These are phyloP conservation scores for Saturnispora quitensis DNA, from an alignment of 805 yeast species.

Conservation along the genomic window DNA sequence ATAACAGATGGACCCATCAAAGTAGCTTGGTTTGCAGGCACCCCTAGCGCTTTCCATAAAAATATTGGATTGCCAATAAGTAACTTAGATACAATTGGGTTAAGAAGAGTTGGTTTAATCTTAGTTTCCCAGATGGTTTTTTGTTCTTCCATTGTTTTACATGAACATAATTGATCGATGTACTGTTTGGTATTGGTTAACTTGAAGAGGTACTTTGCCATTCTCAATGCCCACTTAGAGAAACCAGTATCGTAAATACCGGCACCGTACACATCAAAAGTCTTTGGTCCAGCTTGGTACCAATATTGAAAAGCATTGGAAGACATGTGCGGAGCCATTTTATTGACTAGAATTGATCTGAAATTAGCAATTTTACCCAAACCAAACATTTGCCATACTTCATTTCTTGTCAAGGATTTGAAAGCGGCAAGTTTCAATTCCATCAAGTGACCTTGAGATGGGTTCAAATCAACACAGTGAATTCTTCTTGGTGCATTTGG, in stretches of 20 bases:
- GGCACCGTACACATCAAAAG: conserved; percentile 44
- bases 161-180: conserved; percentile 46
- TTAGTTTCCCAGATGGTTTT: conserved; percentile 49
- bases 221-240: conserved; percentile 75
- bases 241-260: conserved; percentile 80
- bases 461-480: conserved; percentile 81
- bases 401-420: conserved; percentile 44
- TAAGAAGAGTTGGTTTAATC: conserved; percentile 62
- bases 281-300: conserved; percentile 51
- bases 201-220: conserved; percentile 52
- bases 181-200: conserved; percentile 42
- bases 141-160: conserved; percentile 56
- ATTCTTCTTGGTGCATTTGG: conserved; percentile 67
- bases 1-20: conserved; percentile 69
- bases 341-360: conserved; percentile 40
- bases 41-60: conserved; percentile 86
- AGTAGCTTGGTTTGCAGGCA: conserved; percentile 74
- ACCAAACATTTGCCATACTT: conserved; percentile 71
- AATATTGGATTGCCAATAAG: conserved; percentile 78
- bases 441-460: conserved; percentile 70
- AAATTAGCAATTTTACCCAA: conserved; percentile 55
- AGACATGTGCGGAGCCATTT: conserved; percentile 61
- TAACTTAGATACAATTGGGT: conserved; percentile 56
- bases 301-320: conserved; percentile 78
- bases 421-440: conserved; percentile 72